Evolutionary conservation across 2,329 filamentous ascomycete genomes (phyloP), one percentile per base, ranked within the genome.

Genomic region (Xylaria hypoxylon): DNA sequence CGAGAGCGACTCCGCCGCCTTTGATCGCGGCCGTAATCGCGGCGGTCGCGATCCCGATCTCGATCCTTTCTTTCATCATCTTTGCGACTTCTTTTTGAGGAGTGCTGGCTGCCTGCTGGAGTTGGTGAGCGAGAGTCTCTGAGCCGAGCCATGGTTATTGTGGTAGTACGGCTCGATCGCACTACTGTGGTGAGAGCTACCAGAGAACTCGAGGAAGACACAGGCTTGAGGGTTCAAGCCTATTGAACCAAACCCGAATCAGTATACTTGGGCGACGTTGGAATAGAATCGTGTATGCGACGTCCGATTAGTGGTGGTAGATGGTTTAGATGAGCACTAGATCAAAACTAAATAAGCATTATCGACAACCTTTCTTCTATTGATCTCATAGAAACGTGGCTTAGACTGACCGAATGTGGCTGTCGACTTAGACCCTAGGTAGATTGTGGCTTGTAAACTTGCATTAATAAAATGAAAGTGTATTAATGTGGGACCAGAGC

Each of bases 101-200:
- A 89, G 81, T 87, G 86, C 79, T 92, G 90, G 86, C 91, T 93
- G 89, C 91, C 92, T 94, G 90, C 89, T 90, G 91, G 91, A 89
- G 91, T 93, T 92, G 92, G 92, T 94, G 92, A 95, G 92, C 92
- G 86, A 83, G 86, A 87, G 84, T 87, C 86, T 86, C 84, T 87
- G 82, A 83, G 86, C 81, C 86, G 86, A 87, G 85, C 86, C 86
- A 89, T 89, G 65, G 69, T 76, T 71, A 72, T 73, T 71, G 64
- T 71, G 62, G 69, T 74, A 74, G 74, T 77, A 71, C 74, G 74
- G 75, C 76, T 77, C 76, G 74, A 73, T 74, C 71, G 74, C 75
- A 77, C 75, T 77, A 77, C 72, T 72, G 70, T 76, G 75, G 76
- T 77, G 76, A 77, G 75, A 77, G 72, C 73, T 76, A 76, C 76